Evolutionary conservation across 164 flowering plant species (phyloP).

Genomic region (Buxus sempervirens): DNA sequence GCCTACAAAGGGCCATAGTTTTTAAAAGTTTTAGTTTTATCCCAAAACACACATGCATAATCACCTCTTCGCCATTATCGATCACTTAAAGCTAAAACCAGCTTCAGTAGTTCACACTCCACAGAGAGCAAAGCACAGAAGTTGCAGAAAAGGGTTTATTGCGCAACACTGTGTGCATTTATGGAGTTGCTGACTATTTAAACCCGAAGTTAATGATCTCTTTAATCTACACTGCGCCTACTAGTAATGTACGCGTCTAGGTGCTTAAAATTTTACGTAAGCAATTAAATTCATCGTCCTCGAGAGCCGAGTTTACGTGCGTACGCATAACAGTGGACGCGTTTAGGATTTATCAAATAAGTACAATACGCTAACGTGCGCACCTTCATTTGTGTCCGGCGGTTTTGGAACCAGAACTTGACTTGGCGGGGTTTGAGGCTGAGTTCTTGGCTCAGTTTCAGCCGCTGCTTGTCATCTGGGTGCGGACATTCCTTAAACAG

Average conservation of each 20-base stretch:
- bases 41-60: neutral
- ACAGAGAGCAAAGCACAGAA: conserved; percentile 24
- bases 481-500: conserved; percentile 88
- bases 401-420: conserved; percentile 98
- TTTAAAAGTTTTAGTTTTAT: neutral
- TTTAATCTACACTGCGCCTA: conserved; percentile 4
- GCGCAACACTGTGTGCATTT: conserved; percentile 19
- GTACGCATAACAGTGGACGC: neutral
- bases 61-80: too few species aligned
- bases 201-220: conserved; percentile 22
- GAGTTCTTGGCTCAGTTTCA: conserved; percentile 78
- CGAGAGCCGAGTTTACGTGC: neutral
- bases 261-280: too few species aligned
- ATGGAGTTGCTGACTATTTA: conserved; percentile 14
- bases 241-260: conserved; percentile 1
- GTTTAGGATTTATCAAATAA: neutral
- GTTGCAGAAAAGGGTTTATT: conserved; percentile 26
- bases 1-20: conserved; percentile 34
- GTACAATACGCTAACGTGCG: conserved; percentile 8
- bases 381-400: conserved; percentile 95
- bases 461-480: conserved; percentile 92
- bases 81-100: too few species aligned
- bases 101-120: too few species aligned
- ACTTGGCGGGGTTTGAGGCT: conserved; percentile 93
- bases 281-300: neutral